Evolutionary conservation across 495 filamentous ascomycete species (phyloP), one percentile per base, ranked within the genome.

Genomic region (Daldinia bambusicola): DNA sequence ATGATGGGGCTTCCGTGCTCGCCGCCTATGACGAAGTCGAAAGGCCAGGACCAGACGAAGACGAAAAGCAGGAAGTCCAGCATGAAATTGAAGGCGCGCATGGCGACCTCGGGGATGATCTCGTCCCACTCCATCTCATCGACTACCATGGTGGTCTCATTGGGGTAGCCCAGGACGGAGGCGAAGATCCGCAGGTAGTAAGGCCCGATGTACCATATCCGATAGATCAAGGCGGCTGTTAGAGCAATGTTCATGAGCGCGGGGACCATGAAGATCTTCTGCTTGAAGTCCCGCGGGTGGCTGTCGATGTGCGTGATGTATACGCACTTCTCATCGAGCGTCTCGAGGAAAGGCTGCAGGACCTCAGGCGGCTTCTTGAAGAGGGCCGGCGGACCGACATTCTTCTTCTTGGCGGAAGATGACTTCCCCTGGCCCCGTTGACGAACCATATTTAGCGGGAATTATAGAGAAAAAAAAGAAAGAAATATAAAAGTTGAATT

Each of bases 291-390:
- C 26, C 69, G 70, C 0, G 85, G 86, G 45, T 89, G 87, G 40
- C 73, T 81, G 83, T 97, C 93, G 81, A 95, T 81, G 82, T 94
- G 91, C 30, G 88, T 83, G 69, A 97, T 87, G 84, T 97, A 95
- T 76, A 95, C 83, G 76, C 91, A 86, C 22, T 83, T 73, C 30
- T 82, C 79, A 69, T 87, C 83, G 68, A 95, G 86, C 20, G 82
- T 85, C 40, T 83, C 67, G 75, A 89, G 82, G 78, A 95, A 87
- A 18, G 89, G 85, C 13, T 83, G 60, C 41, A 94, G 85, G 20
- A 79, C 75, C 22, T 83, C 60, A 3, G 92, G 87, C 0, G 88
- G 87, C 66, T 80, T 79, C 51, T 81, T 82, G 83, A 93, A 95
- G 6, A 92, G 92, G 38, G 83, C 76, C 2, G 88, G 87, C n/a